Percentiles rank a stretch among this genome's conserved stretches.
Evolutionary conservation across 2,329 filamentous ascomycete species (phyloP).

Genomic region (Aphanocladium album): DNA sequence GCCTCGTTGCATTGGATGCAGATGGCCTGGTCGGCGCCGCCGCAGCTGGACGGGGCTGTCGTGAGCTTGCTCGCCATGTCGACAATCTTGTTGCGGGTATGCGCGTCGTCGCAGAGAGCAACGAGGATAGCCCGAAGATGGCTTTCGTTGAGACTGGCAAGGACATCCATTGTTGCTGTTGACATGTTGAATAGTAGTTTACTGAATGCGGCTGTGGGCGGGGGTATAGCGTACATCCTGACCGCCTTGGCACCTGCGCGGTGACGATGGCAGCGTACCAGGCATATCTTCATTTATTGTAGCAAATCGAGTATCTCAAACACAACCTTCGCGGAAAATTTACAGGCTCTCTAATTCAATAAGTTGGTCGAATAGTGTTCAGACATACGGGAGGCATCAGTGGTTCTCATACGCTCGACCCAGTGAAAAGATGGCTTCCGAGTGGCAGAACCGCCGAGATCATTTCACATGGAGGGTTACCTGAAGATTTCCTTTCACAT

Average conservation of each 20-base stretch:
- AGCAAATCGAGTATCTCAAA: too few species aligned
- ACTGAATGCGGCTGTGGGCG: neutral
- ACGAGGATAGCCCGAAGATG: slow-evolving; percentile 3
- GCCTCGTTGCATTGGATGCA: neutral
- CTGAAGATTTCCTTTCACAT: too few species aligned
- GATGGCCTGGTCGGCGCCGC: neutral
- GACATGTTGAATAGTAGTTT: neutral
- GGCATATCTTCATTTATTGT: too few species aligned
- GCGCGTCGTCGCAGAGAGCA: neutral
- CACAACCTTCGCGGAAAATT: too few species aligned
- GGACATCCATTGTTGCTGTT: neutral
- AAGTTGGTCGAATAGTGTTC: too few species aligned
- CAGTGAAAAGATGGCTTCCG: too few species aligned
- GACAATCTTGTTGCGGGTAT: neutral
- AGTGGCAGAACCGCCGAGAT: too few species aligned
- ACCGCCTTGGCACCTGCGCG: neutral
- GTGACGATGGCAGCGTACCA: too few species aligned
- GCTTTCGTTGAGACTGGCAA: neutral
- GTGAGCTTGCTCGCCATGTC: neutral
- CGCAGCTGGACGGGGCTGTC: neutral
- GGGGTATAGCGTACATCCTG: neutral
- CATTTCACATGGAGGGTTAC: too few species aligned
- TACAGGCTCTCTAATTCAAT: too few species aligned
- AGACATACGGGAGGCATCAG: too few species aligned
- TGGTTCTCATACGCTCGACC: too few species aligned